Percentiles rank a stretch among this genome's conserved stretches.
Evolutionary conservation across 148 eudicot species (phyloP).

Genomic region (Vaccinium corymbosum): DNA sequence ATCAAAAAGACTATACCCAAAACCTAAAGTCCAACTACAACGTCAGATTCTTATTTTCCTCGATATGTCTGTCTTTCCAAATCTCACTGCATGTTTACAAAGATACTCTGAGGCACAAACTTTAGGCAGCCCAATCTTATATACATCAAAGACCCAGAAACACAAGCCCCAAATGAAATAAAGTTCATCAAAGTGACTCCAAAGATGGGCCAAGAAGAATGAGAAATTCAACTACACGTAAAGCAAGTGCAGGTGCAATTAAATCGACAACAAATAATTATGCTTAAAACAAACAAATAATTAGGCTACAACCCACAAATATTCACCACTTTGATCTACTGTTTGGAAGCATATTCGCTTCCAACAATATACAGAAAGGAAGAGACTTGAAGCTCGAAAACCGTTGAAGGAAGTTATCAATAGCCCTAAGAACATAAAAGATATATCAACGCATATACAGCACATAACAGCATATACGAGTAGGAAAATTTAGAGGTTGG

Average conservation of each 20-base stretch:
- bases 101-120: background rate
- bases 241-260: background rate
- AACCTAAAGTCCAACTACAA: background rate
- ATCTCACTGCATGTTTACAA: background rate
- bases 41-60: background rate
- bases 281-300: background rate
- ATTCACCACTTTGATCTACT: background rate
- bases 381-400: slow-evolving; percentile 16
- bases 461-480: too few species aligned
- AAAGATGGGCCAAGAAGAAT: background rate
- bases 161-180: slow-evolving; percentile 7
- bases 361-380: background rate
- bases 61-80: background rate
- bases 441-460: background rate
- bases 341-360: background rate
- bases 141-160: slow-evolving; percentile 10
- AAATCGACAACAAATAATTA: background rate
- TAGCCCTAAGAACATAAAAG: background rate
- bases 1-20: slow-evolving; percentile 13
- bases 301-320: background rate
- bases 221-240: background rate
- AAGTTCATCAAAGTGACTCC: background rate
- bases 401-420: slow-evolving; percentile 3
- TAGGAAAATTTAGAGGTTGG: background rate
- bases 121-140: background rate